Percentiles rank a stretch among this genome's conserved stretches.
These are phyloP conservation scores for Amauroascus verrucosus DNA, from an alignment of 2,329 filamentous ascomycete species.

Conservation along the genomic window DNA sequence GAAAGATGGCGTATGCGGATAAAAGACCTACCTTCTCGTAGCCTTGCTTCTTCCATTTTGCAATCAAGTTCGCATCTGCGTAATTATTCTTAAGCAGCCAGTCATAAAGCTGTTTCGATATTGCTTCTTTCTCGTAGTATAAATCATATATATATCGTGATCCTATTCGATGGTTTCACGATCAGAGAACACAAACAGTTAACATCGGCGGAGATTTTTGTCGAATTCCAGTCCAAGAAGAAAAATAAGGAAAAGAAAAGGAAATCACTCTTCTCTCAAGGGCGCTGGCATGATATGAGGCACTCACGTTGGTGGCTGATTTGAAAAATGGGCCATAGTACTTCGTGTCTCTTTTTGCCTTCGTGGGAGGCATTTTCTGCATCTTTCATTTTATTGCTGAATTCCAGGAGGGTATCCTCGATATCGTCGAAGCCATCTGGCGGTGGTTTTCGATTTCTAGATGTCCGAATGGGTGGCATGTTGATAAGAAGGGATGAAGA, in stretches of 20 bases:
- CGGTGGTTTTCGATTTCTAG: conserved; percentile 52
- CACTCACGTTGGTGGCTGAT: conserved; percentile 78
- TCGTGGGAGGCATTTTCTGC: conserved; percentile 78
- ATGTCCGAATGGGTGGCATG: conserved; percentile 54
- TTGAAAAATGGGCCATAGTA: conserved; percentile 94
- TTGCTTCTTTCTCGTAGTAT: conserved; percentile 96
- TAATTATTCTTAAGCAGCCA: conserved; percentile 96
- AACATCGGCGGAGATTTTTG: neutral
- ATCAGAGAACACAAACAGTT: neutral
- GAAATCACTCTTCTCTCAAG: neutral
- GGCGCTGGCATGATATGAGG: neutral
- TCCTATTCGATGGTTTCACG: conserved; percentile 32
- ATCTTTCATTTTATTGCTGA: conserved; percentile 60
- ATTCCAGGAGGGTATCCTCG: conserved; percentile 58
- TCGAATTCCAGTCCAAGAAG: neutral
- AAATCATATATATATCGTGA: conserved; percentile 91
- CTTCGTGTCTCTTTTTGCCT: conserved; percentile 78
- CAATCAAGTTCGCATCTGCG: conserved; percentile 88
- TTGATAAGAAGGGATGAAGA: neutral
- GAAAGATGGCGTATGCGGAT: neutral
- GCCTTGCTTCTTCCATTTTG: conserved; percentile 99
- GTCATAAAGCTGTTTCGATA: conserved; percentile 83
- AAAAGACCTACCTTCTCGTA: conserved; percentile 72
- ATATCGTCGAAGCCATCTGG: conserved; percentile 59
- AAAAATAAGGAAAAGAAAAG: too few relatives aligned